Conservation (phyloP, 78 protist genomes). For the Monosiga brevicollis region DNA sequence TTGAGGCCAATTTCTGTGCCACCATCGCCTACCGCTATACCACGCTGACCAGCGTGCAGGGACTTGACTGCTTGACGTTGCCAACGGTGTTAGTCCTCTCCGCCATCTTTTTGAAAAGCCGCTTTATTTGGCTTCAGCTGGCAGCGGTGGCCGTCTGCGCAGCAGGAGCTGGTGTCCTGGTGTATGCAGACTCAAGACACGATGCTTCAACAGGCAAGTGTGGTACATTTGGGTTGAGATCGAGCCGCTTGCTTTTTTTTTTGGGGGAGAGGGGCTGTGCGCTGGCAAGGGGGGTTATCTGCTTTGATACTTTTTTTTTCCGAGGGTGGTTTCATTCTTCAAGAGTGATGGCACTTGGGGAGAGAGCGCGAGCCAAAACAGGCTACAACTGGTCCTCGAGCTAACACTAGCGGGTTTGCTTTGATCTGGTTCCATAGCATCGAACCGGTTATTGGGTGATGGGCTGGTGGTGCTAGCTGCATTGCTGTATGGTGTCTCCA, state of each 20-base stretch:
- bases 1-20: conserved; percentile 63
- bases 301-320: too few species aligned
- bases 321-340: too few species aligned
- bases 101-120: conserved; percentile 25
- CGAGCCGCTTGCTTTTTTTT: too few species aligned
- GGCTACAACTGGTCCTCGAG: too few species aligned
- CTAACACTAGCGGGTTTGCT: too few species aligned
- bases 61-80: conserved; percentile 59
- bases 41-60: conserved; percentile 25
- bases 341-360: too few species aligned
- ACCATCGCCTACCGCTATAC: conserved; percentile 58
- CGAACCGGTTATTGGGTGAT: neutral
- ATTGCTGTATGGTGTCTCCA: conserved; percentile 54
- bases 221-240: too few species aligned
- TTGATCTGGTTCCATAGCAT: neutral
- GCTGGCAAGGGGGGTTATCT: too few species aligned
- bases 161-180: conserved; percentile 44
- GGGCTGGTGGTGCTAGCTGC: neutral
- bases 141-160: conserved; percentile 36
- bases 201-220: too few species aligned
- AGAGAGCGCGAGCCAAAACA: too few species aligned
- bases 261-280: too few species aligned
- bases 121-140: conserved; percentile 36
- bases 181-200: conserved; percentile 43
- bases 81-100: conserved; percentile 56